Evolutionary conservation across 148 eudicot species (phyloP).

Genomic region (Heliosperma pusillum): DNA sequence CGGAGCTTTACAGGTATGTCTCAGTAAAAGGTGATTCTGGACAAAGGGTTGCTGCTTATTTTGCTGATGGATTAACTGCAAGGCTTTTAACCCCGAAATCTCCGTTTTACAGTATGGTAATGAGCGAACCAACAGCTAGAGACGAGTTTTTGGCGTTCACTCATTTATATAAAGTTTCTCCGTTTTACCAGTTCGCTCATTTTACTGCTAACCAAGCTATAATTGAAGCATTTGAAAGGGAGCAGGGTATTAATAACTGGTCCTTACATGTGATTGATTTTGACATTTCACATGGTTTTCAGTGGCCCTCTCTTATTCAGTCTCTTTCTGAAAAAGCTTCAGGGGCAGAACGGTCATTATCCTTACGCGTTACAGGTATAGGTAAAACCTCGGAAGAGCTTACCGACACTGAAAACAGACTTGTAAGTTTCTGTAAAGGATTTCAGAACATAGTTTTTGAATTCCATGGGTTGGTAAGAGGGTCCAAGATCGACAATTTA

Average conservation of each 20-base stretch:
- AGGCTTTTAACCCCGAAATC: conserved; percentile 53
- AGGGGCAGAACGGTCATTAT: conserved; percentile 20
- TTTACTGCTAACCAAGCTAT: conserved; percentile 87
- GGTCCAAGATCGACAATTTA: conserved; percentile 30
- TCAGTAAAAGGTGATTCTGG: conserved; percentile 54
- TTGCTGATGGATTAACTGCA: conserved; percentile 64
- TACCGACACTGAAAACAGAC: conserved; percentile 54
- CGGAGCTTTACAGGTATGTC: conserved; percentile 47
- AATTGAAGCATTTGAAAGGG: conserved; percentile 66
- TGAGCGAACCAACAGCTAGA: conserved; percentile 46
- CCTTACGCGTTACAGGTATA: conserved; percentile 50
- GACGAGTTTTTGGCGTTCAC: conserved; percentile 66
- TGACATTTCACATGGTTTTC: conserved; percentile 68
- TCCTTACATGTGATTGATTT: conserved; percentile 61
- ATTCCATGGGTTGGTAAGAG: conserved; percentile 53
- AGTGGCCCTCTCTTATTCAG: conserved; percentile 90
- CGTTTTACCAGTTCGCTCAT: conserved; percentile 74
- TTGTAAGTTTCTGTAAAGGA: conserved; percentile 59
- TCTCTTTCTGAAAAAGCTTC: conserved; percentile 61
- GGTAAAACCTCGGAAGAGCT: conserved; percentile 56
- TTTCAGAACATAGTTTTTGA: conserved; percentile 53
- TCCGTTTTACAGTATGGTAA: conserved; percentile 49
- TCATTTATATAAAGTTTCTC: conserved; percentile 58
- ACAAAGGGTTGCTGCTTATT: conserved; percentile 70
- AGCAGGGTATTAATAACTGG: conserved; percentile 33